These are phyloP conservation scores for Fraxinus sp. DNA, from an alignment of 305 asterid species.

Conservation along the genomic window DNA sequence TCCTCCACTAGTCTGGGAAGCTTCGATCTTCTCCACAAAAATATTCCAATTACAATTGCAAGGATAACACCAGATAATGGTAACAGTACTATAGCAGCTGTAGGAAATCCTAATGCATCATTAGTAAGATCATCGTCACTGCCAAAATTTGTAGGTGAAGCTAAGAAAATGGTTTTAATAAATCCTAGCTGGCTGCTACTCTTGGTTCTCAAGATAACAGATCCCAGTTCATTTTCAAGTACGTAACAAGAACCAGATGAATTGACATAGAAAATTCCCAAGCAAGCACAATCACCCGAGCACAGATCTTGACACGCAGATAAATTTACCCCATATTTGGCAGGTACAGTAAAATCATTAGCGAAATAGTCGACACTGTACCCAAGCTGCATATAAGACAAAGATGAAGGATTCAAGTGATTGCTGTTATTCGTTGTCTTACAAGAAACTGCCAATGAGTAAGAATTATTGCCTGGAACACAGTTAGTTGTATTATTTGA, in stretches of 20 bases:
- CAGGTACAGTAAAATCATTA: constrained; percentile 42
- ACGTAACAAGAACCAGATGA: constrained; percentile 51
- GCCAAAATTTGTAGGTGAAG: constrained; percentile 11
- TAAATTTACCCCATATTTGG: constrained; percentile 22
- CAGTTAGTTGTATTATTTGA: constrained; percentile 31
- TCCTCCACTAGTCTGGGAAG: not conserved
- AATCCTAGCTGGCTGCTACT: constrained; percentile 33
- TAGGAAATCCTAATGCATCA: constrained; percentile 23
- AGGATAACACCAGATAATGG: constrained; percentile 33
- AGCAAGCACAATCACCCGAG: constrained; percentile 47
- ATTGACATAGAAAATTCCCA: constrained; percentile 45
- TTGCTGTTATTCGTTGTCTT: constrained; percentile 23
- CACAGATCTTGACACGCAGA: constrained; percentile 45
- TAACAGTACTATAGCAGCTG: constrained; percentile 33
- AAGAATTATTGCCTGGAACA: constrained; percentile 31
- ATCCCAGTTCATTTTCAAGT: constrained; percentile 39
- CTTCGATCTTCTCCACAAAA: constrained; percentile 30
- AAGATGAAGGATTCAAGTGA: constrained; percentile 20
- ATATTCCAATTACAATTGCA: constrained; percentile 21
- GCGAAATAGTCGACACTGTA: constrained; percentile 48
- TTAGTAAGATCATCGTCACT: not conserved
- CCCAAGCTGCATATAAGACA: constrained; percentile 46
- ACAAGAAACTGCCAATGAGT: constrained; percentile 43
- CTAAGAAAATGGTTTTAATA: constrained; percentile 27
- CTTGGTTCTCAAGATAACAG: constrained; percentile 29